A percentile compares a stretch with the other conserved stretches of the same genome.
Evolutionary conservation across 345 rosid species (phyloP).

Genomic region (Lepidium africanum): DNA sequence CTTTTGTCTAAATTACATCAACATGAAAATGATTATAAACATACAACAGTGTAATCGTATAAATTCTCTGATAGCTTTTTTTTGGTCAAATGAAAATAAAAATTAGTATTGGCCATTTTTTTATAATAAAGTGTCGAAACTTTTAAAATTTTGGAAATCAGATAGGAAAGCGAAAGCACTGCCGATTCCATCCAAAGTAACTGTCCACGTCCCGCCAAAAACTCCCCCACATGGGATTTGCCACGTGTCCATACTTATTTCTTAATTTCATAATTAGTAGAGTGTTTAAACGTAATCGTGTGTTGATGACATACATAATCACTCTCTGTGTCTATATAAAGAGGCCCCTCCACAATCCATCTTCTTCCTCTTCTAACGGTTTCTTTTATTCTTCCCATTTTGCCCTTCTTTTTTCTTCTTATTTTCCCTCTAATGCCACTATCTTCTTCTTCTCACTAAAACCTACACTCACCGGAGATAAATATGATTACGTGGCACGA

Average conservation of each 20-base stretch:
- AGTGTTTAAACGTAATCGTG: slow-evolving; percentile 28
- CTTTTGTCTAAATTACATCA: no score
- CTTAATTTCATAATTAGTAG: no score
- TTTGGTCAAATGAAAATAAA: no score
- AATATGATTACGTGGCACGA: no score
- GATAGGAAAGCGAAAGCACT: background rate
- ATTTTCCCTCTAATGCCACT: slow-evolving; percentile 13
- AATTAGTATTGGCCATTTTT: no score
- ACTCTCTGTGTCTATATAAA: background rate
- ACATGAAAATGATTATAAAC: no score
- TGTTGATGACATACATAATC: background rate
- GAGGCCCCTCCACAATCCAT: background rate
- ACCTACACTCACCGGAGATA: no score
- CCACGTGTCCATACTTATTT: slow-evolving; percentile 10
- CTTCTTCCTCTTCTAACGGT: slow-evolving; percentile 27
- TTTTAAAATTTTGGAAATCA: background rate
- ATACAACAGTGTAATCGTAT: no score
- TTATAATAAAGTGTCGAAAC: no score
- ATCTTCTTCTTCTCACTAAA: background rate
- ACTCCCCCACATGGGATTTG: slow-evolving; percentile 4
- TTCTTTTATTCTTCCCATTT: slow-evolving; percentile 24
- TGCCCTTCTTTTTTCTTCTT: background rate
- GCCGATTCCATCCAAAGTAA: no score
- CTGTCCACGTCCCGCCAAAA: no score
- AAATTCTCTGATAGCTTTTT: no score